Conservation (phyloP, 768 basidiomycete genomes). For the Phylloporus arenicola region DNA sequence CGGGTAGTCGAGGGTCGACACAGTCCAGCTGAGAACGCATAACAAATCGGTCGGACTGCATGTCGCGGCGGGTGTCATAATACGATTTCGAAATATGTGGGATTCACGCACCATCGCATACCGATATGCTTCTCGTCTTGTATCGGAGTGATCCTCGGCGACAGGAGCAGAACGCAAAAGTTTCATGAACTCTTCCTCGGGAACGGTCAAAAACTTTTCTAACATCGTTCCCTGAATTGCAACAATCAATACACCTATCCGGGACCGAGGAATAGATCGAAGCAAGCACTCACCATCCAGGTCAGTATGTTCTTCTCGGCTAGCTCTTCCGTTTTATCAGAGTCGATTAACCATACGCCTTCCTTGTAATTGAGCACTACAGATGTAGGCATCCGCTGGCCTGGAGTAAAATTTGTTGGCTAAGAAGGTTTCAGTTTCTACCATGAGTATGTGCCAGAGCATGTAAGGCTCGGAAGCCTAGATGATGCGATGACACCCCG, state of each 20-base stretch:
- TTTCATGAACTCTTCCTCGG: conserved; percentile 55
- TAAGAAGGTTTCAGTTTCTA: conserved; percentile 24
- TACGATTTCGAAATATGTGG: too few species aligned
- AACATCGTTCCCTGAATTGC: conserved; percentile 72
- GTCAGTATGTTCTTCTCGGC: conserved; percentile 65
- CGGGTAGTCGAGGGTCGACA: conserved; percentile 72
- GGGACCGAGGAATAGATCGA: neutral
- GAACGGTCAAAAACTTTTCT: conserved; percentile 79
- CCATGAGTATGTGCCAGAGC: neutral
- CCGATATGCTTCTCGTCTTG: conserved; percentile 69
- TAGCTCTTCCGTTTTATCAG: conserved; percentile 37
- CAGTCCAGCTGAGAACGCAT: conserved; percentile 97
- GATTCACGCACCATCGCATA: conserved; percentile 66
- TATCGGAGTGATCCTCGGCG: conserved; percentile 28
- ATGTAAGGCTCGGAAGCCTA: neutral
- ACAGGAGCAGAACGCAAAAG: conserved; percentile 39
- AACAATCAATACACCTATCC: neutral
- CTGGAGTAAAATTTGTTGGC: conserved; percentile 65
- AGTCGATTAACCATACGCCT: conserved; percentile 65
- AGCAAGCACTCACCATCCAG: conserved; percentile 54
- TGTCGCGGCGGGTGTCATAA: too few species aligned
- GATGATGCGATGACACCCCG: neutral
- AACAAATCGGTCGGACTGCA: conserved; percentile 49
- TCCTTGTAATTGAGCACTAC: conserved; percentile 61
- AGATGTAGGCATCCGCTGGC: conserved; percentile 71